Evolutionary conservation across 805 yeast species (phyloP).

Genomic region (Zygoascus ofunaensis): DNA sequence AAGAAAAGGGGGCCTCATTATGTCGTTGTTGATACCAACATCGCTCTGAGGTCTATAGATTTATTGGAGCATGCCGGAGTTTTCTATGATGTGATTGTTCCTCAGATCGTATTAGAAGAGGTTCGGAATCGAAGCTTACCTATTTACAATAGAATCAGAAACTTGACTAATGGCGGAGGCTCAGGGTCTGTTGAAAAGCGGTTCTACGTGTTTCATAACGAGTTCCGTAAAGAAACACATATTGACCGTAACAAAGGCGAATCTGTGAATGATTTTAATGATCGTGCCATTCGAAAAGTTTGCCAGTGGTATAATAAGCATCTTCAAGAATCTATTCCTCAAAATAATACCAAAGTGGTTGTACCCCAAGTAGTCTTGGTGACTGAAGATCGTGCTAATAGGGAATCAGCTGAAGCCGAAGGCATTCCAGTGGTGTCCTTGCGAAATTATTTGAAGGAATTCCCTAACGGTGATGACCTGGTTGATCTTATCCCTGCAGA

Average conservation of each 20-base stretch:
- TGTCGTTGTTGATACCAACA: conserved; percentile 77
- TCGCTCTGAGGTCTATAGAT: conserved; percentile 82
- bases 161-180: conserved; percentile 51
- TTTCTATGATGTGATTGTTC: conserved; percentile 84
- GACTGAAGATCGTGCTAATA: conserved; percentile 70
- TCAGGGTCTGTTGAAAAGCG: conserved; percentile 80
- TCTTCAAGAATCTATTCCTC: conserved; percentile 30
- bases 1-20: conserved; percentile 61
- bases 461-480: conserved; percentile 66
- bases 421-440: conserved; percentile 49
- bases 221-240: conserved; percentile 67
- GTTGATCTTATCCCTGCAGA: conserved; percentile 64
- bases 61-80: conserved; percentile 67
- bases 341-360: conserved; percentile 12
- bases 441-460: conserved; percentile 56
- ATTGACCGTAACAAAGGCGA: conserved; percentile 56
- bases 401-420: conserved; percentile 45
- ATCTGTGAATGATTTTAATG: conserved; percentile 80
- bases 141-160: conserved; percentile 73
- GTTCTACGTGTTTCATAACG: conserved; percentile 88
- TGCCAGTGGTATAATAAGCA: conserved; percentile 68
- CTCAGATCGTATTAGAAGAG: conserved; percentile 91
- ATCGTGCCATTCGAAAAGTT: conserved; percentile 74
- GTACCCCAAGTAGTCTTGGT: conserved; percentile 32
- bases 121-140: conserved; percentile 83